Evolutionary conservation across 768 basidiomycete genomes (phyloP), one percentile per base, ranked within the genome.

Genomic region (Pisolithus albus): DNA sequence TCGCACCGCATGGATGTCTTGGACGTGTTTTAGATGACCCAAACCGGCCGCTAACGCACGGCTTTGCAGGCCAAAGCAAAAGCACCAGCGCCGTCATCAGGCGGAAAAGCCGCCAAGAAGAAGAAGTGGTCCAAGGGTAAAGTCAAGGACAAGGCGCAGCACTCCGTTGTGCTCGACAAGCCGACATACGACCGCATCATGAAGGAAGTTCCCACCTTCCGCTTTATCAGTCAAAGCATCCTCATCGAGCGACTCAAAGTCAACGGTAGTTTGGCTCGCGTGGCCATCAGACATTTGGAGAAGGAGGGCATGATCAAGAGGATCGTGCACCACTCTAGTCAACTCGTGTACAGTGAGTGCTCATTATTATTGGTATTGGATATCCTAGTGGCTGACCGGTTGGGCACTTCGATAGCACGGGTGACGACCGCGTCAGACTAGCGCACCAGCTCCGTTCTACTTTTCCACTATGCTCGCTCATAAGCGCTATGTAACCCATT

Each of bases 41-140:
- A 15, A 19, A 1, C 34, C 32, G 46, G 28, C 18, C n/a, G 34
- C 43, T 44, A 11, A 30, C n/a, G 19, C 46, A 57, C 63, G 15
- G 61, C 59, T 49, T 51, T 47, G 72, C 80, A 85, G 80, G 84
- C 88, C 67, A 89, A 88, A 80, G 84, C 85, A 76, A 76, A 84
- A 65, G 73, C 89, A 59, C 72, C 85, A 53, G 74, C 78, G 54
- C 67, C 77, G 55, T 76, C 83, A 46, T 73, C 81, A 58, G 85
- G 87, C 59, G 86, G 88, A 68, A 92, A 92, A 72, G 75, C 87
- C 66, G 91, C 89, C 57, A 97, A 97, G 83, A 98, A 98, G 83
- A 98, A 98, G 91, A 98, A 98, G 83, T 97, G 94, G 94, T 96
- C 92, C 63, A 98, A 98, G 82, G 96, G 96, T 70, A 98, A 98